phyloP scores from a whole-genome alignment of 306 rosid genomes.

The Corylus heterophylla region DNA sequence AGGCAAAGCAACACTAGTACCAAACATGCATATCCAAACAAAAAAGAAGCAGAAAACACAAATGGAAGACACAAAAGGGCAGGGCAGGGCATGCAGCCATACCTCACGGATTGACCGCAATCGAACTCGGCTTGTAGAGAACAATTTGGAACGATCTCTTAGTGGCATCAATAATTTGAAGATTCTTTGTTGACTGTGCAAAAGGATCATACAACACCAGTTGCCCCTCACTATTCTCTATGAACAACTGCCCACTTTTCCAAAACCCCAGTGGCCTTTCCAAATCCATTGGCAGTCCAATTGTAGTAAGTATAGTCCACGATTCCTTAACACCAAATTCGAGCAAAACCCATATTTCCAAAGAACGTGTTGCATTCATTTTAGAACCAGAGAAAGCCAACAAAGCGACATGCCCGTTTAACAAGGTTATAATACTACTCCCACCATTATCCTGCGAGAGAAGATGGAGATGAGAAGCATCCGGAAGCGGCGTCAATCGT shows the following conservation, averaged over 20 bases:
- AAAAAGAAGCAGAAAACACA: too few species aligned
- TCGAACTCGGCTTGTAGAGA: not conserved
- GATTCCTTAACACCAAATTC: not conserved
- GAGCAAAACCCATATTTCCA: not conserved
- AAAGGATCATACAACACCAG: not conserved
- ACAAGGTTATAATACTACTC: too few species aligned
- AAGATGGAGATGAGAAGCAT: too few species aligned
- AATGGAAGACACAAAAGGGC: too few species aligned
- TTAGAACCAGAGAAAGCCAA: too few species aligned
- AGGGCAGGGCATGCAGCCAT: too few species aligned
- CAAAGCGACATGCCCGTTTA: too few species aligned
- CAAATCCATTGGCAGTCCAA: not conserved
- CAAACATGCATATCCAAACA: too few species aligned
- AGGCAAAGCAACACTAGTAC: too few species aligned
- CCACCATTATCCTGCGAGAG: too few species aligned
- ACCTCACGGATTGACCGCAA: too few species aligned
- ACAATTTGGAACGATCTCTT: not conserved
- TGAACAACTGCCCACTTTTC: not conserved
- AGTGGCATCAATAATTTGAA: not conserved
- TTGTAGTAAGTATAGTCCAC: not conserved
- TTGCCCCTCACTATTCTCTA: not conserved
- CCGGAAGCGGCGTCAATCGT: not conserved
- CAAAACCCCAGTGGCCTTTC: not conserved
- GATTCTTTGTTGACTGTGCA: not conserved
- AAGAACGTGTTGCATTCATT: too few species aligned